A percentile compares a stretch with the other conserved stretches of the same genome.
These are phyloP conservation scores for Stagonosporopsis cucurbitacearum DNA, from an alignment of 2,329 filamentous ascomycete genomes.

Conservation along the genomic window DNA sequence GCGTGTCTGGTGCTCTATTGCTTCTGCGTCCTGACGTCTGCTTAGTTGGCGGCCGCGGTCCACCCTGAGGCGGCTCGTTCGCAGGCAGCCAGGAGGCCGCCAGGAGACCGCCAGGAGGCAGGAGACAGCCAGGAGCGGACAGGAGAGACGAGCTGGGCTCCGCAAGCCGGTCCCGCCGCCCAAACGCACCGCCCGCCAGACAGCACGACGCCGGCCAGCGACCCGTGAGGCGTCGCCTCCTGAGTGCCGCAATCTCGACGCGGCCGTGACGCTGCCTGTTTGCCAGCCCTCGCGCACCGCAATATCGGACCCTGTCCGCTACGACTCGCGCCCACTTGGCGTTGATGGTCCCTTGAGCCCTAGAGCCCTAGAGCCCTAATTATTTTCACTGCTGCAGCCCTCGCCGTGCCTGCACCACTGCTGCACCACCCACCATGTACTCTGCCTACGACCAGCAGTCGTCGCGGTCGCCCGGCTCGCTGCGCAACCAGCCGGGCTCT, in stretches of 20 bases:
- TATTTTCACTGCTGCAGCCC: conserved; percentile 28
- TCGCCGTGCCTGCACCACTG: conserved; percentile 23
- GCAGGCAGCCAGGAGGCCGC: background rate
- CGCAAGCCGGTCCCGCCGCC: conserved; percentile 27
- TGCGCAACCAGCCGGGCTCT: conserved; percentile 69
- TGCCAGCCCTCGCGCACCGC: conserved; percentile 12
- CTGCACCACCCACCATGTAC: conserved; percentile 43
- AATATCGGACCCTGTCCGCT: conserved; percentile 25
- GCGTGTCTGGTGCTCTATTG: conserved; percentile 12
- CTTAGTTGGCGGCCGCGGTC: conserved; percentile 27
- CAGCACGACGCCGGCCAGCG: conserved; percentile 26
- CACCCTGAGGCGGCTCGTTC: conserved; percentile 18
- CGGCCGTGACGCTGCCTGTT: background rate
- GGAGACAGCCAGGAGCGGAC: background rate
- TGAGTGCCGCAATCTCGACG: conserved; percentile 17
- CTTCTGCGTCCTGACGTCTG: conserved; percentile 26
- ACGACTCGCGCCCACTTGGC: conserved; percentile 19
- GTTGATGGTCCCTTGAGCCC: conserved; percentile 18
- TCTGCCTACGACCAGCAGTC: conserved; percentile 47
- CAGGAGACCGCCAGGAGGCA: conserved; percentile 2
- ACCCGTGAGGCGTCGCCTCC: conserved; percentile 24
- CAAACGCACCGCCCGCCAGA: conserved; percentile 24
- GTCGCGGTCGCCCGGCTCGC: conserved; percentile 76
- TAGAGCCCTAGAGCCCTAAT: conserved; percentile 33
- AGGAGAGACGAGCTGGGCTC: conserved; percentile 34